These are phyloP conservation scores for Colletotrichum somersetense DNA, from an alignment of 2,329 filamentous ascomycete genomes.

Conservation along the genomic window DNA sequence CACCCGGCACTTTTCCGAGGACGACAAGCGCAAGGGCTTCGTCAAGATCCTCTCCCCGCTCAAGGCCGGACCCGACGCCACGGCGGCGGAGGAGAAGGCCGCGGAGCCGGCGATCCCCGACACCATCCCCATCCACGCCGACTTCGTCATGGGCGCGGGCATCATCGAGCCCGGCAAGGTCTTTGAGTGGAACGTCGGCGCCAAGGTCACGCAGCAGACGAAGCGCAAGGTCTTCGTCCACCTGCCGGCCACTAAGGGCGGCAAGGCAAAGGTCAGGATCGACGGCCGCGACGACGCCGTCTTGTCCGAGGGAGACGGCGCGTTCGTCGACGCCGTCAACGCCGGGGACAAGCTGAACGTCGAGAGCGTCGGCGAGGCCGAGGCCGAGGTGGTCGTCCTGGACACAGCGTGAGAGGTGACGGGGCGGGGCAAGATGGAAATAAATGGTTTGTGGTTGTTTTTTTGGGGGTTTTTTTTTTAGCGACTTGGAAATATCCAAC, in stretches of 20 bases:
- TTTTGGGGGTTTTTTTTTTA: neutral
- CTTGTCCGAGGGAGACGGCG: constrained; percentile 83
- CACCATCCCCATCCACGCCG: constrained; percentile 87
- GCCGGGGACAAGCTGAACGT: constrained; percentile 74
- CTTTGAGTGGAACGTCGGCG: constrained; percentile 81
- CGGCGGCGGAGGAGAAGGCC: constrained; percentile 71
- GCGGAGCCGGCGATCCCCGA: constrained; percentile 71
- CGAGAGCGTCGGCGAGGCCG: constrained; percentile 76
- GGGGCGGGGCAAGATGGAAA: constrained; percentile 5
- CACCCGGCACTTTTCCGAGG: constrained; percentile 79
- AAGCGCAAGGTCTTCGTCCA: constrained; percentile 85
- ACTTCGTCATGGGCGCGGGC: constrained; percentile 85
- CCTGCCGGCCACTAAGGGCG: constrained; percentile 82
- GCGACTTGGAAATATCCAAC: constrained; percentile 21
- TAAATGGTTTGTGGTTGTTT: neutral
- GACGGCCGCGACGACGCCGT: constrained; percentile 75
- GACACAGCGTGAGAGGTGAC: constrained; percentile 66
- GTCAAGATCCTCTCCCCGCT: constrained; percentile 82
- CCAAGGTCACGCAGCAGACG: constrained; percentile 60
- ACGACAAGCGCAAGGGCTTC: constrained; percentile 77
- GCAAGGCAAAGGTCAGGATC: constrained; percentile 78
- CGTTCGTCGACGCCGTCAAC: constrained; percentile 76
- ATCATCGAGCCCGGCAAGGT: constrained; percentile 74
- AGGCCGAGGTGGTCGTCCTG: constrained; percentile 77
- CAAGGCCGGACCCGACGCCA: constrained; percentile 74